Evolutionary conservation across 257 asterid genomes (phyloP).

Genomic region (Plectranthus barbatus): DNA sequence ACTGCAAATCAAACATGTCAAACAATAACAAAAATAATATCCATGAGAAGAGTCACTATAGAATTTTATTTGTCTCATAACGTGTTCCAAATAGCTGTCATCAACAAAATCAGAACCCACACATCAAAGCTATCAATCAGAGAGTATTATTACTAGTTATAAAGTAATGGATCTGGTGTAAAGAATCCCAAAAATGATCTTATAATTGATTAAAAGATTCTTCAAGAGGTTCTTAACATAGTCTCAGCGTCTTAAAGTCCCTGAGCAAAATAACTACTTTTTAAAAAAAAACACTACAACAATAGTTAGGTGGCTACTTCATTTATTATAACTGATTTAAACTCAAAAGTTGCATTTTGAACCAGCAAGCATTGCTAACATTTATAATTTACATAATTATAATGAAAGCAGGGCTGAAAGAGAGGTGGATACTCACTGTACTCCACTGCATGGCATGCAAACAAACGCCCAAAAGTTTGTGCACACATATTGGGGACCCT

Average conservation of each 20-base stretch:
- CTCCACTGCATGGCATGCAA: slow-evolving; percentile 82
- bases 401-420: not conserved
- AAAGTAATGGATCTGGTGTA: not conserved
- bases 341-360: not conserved
- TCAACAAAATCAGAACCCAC: not conserved
- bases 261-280: not conserved
- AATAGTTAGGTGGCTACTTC: not conserved
- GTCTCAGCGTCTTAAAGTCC: not conserved
- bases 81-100: too few species aligned
- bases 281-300: not conserved
- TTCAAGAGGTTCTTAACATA: not conserved
- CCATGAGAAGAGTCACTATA: too few species aligned
- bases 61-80: too few species aligned
- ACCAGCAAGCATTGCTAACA: not conserved
- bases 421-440: slow-evolving; percentile 58
- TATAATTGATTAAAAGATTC: too few species aligned
- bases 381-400: not conserved
- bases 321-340: not conserved
- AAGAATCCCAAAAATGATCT: not conserved
- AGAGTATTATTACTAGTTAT: not conserved
- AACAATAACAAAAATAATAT: too few species aligned
- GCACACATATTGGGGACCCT: slow-evolving; percentile 92
- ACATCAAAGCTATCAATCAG: not conserved
- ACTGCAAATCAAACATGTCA: slow-evolving; percentile 41
- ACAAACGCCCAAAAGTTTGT: slow-evolving; percentile 86